A percentile compares a stretch with the other conserved stretches of the same genome.
These are phyloP conservation scores for Diaporthe ilicicola DNA, from an alignment of 2,329 filamentous ascomycete species.

Conservation along the genomic window DNA sequence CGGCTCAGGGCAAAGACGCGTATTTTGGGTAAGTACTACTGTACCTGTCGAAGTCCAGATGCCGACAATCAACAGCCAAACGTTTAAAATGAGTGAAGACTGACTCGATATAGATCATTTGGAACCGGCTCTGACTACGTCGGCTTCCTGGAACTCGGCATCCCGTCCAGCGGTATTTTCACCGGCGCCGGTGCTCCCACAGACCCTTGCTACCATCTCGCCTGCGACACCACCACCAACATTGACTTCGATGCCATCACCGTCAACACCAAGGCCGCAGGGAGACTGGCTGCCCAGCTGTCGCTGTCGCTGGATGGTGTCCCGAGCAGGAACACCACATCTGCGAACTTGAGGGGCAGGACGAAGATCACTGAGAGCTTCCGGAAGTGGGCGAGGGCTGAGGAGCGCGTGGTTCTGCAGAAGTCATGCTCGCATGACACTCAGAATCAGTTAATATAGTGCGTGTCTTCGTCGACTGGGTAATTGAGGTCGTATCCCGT, in stretches of 20 bases:
- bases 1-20: constrained; percentile 41
- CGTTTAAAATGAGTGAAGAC: constrained; percentile 21
- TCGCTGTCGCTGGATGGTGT: constrained; percentile 38
- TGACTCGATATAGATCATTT: constrained; percentile 49
- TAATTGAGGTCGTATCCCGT: neutral
- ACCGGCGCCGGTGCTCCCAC: constrained; percentile 56
- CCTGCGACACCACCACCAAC: constrained; percentile 50
- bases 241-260: constrained; percentile 47
- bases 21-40: neutral
- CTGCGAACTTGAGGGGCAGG: constrained; percentile 34
- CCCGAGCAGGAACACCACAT: constrained; percentile 33
- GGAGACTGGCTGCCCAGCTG: constrained; percentile 52
- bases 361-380: constrained; percentile 34
- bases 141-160: constrained; percentile 64
- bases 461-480: neutral
- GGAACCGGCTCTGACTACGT: constrained; percentile 69
- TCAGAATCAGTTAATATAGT: constrained; percentile 24
- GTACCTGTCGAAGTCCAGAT: too few relatives aligned
- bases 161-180: constrained; percentile 65
- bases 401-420: constrained; percentile 31
- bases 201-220: constrained; percentile 44
- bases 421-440: constrained; percentile 36
- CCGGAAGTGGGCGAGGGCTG: constrained; percentile 33
- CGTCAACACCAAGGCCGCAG: constrained; percentile 53
- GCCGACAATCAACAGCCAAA: too few relatives aligned